Percentiles rank a stretch among this genome's conserved stretches.
These are phyloP conservation scores for Dendrobium nobile DNA, from an alignment of 106 monocot species.

Conservation along the genomic window DNA sequence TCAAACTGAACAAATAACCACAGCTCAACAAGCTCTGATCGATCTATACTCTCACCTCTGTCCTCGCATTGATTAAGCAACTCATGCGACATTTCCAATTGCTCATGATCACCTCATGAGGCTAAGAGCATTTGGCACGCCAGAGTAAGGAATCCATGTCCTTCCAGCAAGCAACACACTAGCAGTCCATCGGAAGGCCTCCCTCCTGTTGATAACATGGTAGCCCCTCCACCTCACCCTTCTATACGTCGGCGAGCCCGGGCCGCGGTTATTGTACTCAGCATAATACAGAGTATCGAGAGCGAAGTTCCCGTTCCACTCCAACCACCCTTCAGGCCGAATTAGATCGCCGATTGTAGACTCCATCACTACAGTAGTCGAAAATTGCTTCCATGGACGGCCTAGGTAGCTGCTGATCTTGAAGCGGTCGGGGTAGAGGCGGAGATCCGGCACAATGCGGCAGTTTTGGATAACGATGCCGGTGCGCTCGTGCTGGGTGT, in stretches of 20 bases:
- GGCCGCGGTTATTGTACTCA: slow-evolving; percentile 37
- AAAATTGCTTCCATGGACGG: slow-evolving; percentile 35
- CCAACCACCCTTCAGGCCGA: slow-evolving; percentile 27
- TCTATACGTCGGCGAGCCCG: not conserved
- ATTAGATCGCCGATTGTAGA: slow-evolving; percentile 25
- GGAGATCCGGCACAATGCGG: slow-evolving; percentile 20
- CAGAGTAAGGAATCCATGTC: slow-evolving; percentile 7
- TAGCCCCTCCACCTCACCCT: slow-evolving; percentile 30
- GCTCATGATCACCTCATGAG: not conserved
- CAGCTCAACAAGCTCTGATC: no score
- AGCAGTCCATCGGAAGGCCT: slow-evolving; percentile 12
- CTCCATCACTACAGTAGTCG: slow-evolving; percentile 32
- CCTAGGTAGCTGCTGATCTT: slow-evolving; percentile 23
- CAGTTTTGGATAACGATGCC: slow-evolving; percentile 37
- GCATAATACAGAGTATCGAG: slow-evolving; percentile 26
- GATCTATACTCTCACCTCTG: no score
- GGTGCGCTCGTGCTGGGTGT: slow-evolving; percentile 20
- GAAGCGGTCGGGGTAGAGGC: slow-evolving; percentile 15
- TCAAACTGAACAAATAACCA: no score
- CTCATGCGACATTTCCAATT: no score
- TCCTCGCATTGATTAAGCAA: no score
- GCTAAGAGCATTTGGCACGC: not conserved
- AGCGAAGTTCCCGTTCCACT: slow-evolving; percentile 13
- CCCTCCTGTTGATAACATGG: slow-evolving; percentile 9
- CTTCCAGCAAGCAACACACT: not conserved